Evolutionary conservation across 805 yeast species (phyloP).

Genomic region (Schwanniomyces yamadae): DNA sequence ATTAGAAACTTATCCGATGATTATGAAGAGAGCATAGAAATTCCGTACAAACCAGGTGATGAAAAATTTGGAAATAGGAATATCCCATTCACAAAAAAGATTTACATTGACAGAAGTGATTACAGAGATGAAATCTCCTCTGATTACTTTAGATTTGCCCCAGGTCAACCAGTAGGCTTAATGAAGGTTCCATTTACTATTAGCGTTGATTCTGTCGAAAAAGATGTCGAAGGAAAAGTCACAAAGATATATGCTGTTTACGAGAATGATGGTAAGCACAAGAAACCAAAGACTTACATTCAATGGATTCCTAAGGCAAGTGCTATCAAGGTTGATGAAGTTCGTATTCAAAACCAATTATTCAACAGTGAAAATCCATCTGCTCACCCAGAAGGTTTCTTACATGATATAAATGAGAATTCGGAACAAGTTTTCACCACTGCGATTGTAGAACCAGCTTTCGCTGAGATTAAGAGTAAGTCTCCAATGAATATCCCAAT

Average conservation of each 20-base stretch:
- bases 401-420: constrained; percentile 77
- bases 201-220: constrained; percentile 65
- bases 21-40: constrained; percentile 63
- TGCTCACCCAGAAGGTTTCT: constrained; percentile 82
- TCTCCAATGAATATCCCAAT: constrained; percentile 75
- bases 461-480: constrained; percentile 60
- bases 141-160: constrained; percentile 86
- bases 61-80: constrained; percentile 62
- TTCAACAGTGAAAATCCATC: constrained; percentile 91
- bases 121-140: constrained; percentile 61
- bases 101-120: constrained; percentile 88
- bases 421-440: constrained; percentile 65
- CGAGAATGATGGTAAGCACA: constrained; percentile 58
- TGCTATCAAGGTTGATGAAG: constrained; percentile 61
- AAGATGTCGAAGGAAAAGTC: constrained; percentile 62
- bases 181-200: constrained; percentile 87
- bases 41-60: constrained; percentile 88
- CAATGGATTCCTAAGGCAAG: constrained; percentile 89
- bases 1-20: constrained; percentile 80
- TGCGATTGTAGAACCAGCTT: constrained; percentile 76
- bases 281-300: constrained; percentile 91
- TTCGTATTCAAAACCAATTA: constrained; percentile 82
- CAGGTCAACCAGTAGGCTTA: constrained; percentile 92
- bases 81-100: constrained; percentile 70
- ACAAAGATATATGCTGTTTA: constrained; percentile 75